phyloP scores from a whole-genome alignment of 345 rosid species.

The Eucalyptus virginea region DNA sequence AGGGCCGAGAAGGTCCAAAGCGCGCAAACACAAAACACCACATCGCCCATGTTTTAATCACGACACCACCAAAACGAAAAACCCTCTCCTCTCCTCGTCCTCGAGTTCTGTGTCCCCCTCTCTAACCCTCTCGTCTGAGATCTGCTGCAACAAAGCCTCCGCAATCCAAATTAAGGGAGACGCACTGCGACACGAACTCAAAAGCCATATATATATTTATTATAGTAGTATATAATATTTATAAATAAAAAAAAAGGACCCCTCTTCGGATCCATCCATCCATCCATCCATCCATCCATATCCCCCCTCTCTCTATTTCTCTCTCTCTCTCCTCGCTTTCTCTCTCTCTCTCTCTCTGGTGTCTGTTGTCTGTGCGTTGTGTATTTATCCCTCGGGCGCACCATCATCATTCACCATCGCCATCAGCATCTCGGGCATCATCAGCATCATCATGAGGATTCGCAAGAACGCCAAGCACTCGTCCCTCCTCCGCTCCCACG shows the following conservation, averaged over 20 bases:
- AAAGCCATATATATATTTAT: neutral
- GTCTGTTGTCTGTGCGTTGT: neutral
- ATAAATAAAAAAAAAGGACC: neutral
- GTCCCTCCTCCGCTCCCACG: constrained; percentile 10
- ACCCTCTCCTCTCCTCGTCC: neutral
- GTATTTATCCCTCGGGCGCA: neutral
- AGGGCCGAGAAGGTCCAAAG: neutral
- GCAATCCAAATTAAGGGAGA: neutral
- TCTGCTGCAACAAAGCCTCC: neutral
- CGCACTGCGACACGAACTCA: neutral
- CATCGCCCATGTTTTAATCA: neutral
- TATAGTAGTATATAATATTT: neutral
- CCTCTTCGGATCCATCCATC: neutral
- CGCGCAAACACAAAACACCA: neutral
- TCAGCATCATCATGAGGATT: constrained; percentile 56
- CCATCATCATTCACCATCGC: neutral
- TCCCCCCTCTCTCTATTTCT: neutral
- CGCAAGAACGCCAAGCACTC: constrained; percentile 73
- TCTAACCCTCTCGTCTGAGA: neutral
- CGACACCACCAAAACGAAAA: neutral
- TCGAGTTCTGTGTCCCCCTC: neutral
- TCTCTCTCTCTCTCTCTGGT: neutral
- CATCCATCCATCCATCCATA: neutral
- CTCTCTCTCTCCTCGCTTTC: neutral
- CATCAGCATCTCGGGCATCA: neutral